phyloP scores from a whole-genome alignment of 495 filamentous ascomycete species.

The Acidomyces sp. region DNA sequence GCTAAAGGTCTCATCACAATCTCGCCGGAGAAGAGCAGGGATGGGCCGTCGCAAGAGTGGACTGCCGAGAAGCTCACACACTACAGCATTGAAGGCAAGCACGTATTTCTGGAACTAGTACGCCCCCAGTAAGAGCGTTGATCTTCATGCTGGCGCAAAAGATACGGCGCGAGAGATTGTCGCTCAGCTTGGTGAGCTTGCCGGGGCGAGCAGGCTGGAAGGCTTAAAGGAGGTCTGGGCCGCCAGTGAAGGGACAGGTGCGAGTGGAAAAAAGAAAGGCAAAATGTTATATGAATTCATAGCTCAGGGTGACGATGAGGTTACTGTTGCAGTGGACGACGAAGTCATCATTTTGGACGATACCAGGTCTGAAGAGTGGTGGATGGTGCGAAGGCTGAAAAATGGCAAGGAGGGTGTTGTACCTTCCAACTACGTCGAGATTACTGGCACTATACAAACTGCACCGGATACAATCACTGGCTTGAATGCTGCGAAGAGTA shows the following conservation, averaged over 20 bases:
- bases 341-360: conserved; percentile 88
- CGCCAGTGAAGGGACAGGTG: conserved; percentile 48
- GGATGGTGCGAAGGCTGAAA: conserved; percentile 81
- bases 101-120: conserved; percentile 89
- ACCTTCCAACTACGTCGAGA: conserved; percentile 91
- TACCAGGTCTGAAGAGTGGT: conserved; percentile 91
- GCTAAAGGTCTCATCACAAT: conserved; percentile 81
- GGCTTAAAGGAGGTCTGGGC: conserved; percentile 78
- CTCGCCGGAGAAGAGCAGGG: conserved; percentile 63
- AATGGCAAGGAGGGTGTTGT: conserved; percentile 95
- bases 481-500: conserved; percentile 54
- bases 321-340: conserved; percentile 78
- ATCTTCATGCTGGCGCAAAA: conserved; percentile 95
- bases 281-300: conserved; percentile 87
- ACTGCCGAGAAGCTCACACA: conserved; percentile 81
- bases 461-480: conserved; percentile 36
- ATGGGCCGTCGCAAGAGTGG: conserved; percentile 83
- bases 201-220: conserved; percentile 68
- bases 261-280: conserved; percentile 60
- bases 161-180: conserved; percentile 93
- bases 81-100: conserved; percentile 95
- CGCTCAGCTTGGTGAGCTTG: conserved; percentile 71
- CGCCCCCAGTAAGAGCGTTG: conserved; percentile 81
- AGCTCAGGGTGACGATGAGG: conserved; percentile 93
- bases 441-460: conserved; percentile 47